Percentiles rank a stretch among this genome's conserved stretches.
Evolutionary conservation across 345 rosid species (phyloP).

Genomic region (Gossypium sturtianum): DNA sequence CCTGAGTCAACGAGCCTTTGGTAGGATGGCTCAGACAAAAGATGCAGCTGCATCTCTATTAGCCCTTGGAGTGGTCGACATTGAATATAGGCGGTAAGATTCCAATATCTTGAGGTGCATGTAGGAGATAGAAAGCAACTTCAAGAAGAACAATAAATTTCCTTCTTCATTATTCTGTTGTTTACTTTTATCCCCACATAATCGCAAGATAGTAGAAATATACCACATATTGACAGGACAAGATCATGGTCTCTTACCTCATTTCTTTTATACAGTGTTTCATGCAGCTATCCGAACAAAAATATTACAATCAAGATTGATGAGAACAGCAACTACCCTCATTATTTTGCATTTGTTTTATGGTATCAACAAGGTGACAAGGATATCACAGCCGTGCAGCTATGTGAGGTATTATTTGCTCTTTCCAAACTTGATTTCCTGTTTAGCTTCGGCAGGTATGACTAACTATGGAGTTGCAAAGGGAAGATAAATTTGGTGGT

Average conservation of each 20-base stretch:
- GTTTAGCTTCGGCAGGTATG: not conserved
- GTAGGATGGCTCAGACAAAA: constrained; percentile 51
- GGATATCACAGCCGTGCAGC: constrained; percentile 68
- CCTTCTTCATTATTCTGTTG: not conserved
- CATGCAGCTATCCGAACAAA: constrained; percentile 55
- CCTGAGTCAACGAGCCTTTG: constrained; percentile 48
- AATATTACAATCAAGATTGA: constrained; percentile 67
- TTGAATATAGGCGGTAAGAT: constrained; percentile 60
- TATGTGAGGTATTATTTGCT: constrained; percentile 49
- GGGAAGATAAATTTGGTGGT: not conserved
- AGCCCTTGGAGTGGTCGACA: constrained; percentile 42
- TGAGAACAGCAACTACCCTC: constrained; percentile 55
- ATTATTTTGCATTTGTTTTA: constrained; percentile 52
- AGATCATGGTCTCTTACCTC: constrained; percentile 6
- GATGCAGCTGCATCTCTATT: constrained; percentile 43
- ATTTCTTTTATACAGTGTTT: constrained; percentile 32
- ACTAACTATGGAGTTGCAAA: not conserved
- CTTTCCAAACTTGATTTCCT: not conserved
- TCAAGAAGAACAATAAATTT: not conserved
- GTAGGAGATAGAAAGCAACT: not conserved
- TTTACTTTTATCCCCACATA: not conserved
- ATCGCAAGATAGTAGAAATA: not conserved
- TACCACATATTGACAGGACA: not conserved
- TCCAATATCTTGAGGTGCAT: not conserved
- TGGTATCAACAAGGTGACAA: constrained; percentile 64